Conservation (phyloP, 2,329 filamentous ascomycete species). For the Lachnellula suecica region DNA sequence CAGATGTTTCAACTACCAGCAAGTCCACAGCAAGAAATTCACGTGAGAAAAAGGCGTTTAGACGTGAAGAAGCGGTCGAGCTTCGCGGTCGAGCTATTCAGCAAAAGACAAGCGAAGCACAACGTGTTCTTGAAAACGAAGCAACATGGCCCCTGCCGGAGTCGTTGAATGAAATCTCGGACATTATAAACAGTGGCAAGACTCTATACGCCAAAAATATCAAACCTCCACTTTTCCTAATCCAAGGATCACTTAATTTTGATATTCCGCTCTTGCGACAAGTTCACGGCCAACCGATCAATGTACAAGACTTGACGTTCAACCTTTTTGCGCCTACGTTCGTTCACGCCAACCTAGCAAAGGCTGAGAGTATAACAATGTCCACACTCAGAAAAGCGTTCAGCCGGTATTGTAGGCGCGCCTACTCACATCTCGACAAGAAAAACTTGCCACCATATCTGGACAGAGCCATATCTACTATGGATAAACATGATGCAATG, state of each 20-base stretch:
- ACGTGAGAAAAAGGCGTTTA: too few relatives aligned
- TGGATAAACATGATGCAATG: neutral
- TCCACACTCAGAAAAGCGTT: conserved; percentile 4
- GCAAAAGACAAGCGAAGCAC: neutral
- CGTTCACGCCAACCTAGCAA: conserved; percentile 1
- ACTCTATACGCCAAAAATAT: neutral
- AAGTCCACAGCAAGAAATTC: too few relatives aligned
- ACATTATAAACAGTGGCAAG: neutral
- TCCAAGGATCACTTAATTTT: too few relatives aligned
- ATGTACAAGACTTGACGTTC: conserved; percentile 9
- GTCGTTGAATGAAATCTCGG: neutral
- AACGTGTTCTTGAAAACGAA: neutral
- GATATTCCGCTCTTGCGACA: too few relatives aligned
- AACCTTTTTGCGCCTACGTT: conserved; percentile 6
- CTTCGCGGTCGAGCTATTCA: too few relatives aligned
- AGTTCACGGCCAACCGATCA: conserved; percentile 6
- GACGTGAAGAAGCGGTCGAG: too few relatives aligned
- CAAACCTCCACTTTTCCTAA: too few relatives aligned
- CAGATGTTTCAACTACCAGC: too few relatives aligned
- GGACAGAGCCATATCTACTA: neutral
- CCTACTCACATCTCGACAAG: too few relatives aligned
- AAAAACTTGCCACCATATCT: too few relatives aligned
- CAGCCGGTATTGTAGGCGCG: conserved; percentile 1
- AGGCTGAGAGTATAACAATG: neutral
- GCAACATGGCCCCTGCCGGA: conserved; percentile 1